Base-by-base conservation (phyloP, 2,329 filamentous ascomycete genomes). In the Trichoderma endophyticum region DNA sequence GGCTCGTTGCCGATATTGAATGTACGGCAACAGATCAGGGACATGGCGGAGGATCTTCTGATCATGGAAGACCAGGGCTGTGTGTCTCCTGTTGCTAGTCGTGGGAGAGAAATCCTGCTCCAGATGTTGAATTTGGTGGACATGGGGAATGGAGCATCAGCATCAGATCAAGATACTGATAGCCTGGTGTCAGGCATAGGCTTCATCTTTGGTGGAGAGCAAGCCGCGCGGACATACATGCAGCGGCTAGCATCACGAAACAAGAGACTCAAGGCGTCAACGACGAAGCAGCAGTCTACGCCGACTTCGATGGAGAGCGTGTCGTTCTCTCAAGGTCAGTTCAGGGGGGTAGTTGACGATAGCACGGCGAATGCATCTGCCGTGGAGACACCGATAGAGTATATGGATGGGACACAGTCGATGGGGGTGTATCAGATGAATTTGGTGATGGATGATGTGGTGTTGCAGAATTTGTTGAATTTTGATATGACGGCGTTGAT, bases 401-500 rank as follows among this genome's bases (percentile, higher is more conserved):
- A 48, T 56, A 30, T 65, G 12, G 21, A 15, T 0, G 70, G 34
- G 30, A 24, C 43, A 7, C 30, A 57, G 5, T 24, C 61, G n/a
- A 14, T 39, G 11, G 43, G 43, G 2, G 62, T 39, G 11, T 59
- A 59, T 2, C 71, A 71, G 43, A 64, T 68, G 56, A 57, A 68
- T 59, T 7, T 74, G 30, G 62, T 69, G 3, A 64, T 73, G 66
- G 73, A 74, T 6, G 71, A 73, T 26, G 36, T 43, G 32, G 43
- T 65, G 32, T 61, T 70, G 28, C 39, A 68, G 57, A 64, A 65
- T 26, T 34, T 74, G 66, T 18, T 74, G 11, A 69, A 68, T 43
- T 74, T 68, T 15, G 73, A 74, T 30, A 74, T 74, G 73, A 71
- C 73, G 30, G 71, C 71, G 21, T 32, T 74, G 21, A 56, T 74